Conservation (phyloP, 176 grass and related monocot species). For the Dactylis glomerata region DNA sequence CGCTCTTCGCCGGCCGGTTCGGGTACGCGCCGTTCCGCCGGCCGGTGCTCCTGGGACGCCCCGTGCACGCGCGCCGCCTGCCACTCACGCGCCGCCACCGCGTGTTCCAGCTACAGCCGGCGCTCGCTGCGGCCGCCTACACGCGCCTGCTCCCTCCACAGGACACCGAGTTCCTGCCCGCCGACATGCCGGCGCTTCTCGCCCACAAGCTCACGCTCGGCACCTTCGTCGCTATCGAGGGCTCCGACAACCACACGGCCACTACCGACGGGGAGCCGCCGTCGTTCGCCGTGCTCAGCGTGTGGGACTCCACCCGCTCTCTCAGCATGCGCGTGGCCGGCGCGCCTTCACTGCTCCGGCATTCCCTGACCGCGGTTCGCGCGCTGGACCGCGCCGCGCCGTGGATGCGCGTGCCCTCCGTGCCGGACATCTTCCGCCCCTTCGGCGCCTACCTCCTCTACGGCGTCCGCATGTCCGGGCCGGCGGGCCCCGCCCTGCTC, state of each 20-base stretch:
- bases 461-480: slow-evolving; percentile 61
- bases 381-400: slow-evolving; percentile 44
- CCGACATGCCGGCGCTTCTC: slow-evolving; percentile 63
- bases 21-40: slow-evolving; percentile 57
- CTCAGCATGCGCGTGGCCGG: slow-evolving; percentile 42
- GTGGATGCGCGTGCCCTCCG: slow-evolving; percentile 61
- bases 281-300: slow-evolving; percentile 61
- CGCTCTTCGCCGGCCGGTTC: slow-evolving; percentile 62
- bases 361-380: slow-evolving; percentile 42
- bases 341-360: slow-evolving; percentile 33
- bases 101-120: slow-evolving; percentile 39
- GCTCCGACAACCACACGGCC: background rate
- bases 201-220: slow-evolving; percentile 63
- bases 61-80: slow-evolving; percentile 52
- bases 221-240: slow-evolving; percentile 56
- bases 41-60: slow-evolving; percentile 51
- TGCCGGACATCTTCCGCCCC: slow-evolving; percentile 66
- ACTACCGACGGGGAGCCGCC: background rate
- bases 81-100: slow-evolving; percentile 2
- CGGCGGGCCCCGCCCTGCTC: slow-evolving; percentile 44
- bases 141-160: slow-evolving; percentile 28
- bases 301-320: slow-evolving; percentile 60
- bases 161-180: slow-evolving; percentile 59
- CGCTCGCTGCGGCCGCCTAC: slow-evolving; percentile 39
- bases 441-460: slow-evolving; percentile 73